Conservation (phyloP, 2,329 filamentous ascomycete genomes). For the Colletotrichum lentis region DNA sequence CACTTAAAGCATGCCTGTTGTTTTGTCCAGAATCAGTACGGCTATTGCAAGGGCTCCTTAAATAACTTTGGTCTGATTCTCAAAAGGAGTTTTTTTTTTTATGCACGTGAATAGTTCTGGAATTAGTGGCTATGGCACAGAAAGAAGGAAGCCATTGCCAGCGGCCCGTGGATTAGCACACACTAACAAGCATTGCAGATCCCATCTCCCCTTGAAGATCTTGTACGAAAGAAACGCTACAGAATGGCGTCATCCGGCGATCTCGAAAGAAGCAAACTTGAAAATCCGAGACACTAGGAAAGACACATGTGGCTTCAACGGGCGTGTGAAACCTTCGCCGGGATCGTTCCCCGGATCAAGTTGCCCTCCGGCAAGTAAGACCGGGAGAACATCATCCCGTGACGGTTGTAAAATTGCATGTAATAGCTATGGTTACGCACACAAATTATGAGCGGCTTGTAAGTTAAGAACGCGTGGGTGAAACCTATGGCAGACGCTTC, state of each 20-base stretch:
- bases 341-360: too few relatives aligned
- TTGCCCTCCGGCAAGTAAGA: neutral
- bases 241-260: conserved; percentile 24
- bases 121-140: neutral
- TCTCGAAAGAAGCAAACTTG: conserved; percentile 9
- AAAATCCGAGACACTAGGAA: conserved; percentile 16
- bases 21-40: neutral
- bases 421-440: too few relatives aligned
- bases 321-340: too few relatives aligned
- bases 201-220: conserved; percentile 5
- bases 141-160: neutral
- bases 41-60: too few relatives aligned
- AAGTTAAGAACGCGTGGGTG: too few relatives aligned
- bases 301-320: neutral
- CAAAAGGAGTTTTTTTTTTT: neutral
- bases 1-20: neutral
- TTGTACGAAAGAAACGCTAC: neutral
- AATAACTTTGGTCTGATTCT: too few relatives aligned
- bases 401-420: too few relatives aligned
- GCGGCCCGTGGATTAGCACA: too few relatives aligned
- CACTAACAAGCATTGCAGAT: neutral
- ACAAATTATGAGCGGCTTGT: too few relatives aligned
- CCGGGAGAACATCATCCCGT: neutral
- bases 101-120: neutral
- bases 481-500: too few relatives aligned